Conservation (phyloP, 75 land plant species). For the Cryptomeria japonica region DNA sequence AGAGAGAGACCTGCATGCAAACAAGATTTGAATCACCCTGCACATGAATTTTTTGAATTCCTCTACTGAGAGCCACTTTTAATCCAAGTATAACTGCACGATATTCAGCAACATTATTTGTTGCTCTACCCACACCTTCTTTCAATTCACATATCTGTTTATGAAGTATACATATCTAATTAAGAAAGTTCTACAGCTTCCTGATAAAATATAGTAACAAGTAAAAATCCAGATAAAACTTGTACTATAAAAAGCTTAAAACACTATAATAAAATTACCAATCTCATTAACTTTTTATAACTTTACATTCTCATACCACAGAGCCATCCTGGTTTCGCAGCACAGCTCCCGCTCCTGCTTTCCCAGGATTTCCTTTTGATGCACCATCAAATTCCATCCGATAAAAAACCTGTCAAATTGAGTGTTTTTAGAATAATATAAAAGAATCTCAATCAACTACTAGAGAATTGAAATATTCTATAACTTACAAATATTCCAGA, state of each 20-base stretch:
- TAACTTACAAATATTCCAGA: too few relatives aligned
- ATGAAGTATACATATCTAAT: background rate
- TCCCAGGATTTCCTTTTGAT: conserved; percentile 80
- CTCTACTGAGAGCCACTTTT: conserved; percentile 64
- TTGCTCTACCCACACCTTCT: conserved; percentile 74
- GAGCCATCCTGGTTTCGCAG: conserved; percentile 53
- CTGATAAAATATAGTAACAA: background rate
- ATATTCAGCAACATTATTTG: conserved; percentile 93
- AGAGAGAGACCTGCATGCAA: conserved; percentile 64
- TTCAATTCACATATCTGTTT: conserved; percentile 61
- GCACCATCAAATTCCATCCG: conserved; percentile 74
- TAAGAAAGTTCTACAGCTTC: background rate
- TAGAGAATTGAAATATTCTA: too few relatives aligned
- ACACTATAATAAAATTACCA: background rate
- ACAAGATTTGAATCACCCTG: conserved; percentile 89
- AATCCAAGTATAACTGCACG: conserved; percentile 68
- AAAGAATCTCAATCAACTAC: background rate
- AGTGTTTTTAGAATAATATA: background rate
- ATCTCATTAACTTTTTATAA: background rate
- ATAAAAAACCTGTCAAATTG: conserved; percentile 1
- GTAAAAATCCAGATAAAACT: too few relatives aligned
- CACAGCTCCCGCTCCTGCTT: conserved; percentile 73
- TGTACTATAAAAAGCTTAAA: background rate
- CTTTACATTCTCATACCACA: conserved; percentile 32
- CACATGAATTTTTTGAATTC: conserved; percentile 46